Evolutionary conservation across 345 rosid genomes (phyloP).

Genomic region (Tarenaya hassleriana): DNA sequence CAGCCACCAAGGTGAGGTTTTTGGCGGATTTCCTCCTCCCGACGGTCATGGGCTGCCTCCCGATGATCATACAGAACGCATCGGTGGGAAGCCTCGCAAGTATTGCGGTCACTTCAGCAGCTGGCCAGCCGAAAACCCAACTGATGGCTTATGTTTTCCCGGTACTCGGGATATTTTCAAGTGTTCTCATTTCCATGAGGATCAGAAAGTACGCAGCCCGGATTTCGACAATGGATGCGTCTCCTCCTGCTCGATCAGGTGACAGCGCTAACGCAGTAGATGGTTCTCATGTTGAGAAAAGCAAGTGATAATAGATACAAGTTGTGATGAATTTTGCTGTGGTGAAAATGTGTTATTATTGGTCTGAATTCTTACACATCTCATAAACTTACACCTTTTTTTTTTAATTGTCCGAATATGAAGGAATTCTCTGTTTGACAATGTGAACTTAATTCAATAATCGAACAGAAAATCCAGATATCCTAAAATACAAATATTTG

Average conservation of each 20-base stretch:
- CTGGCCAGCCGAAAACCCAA: slow-evolving; percentile 51
- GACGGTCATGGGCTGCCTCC: slow-evolving; percentile 70
- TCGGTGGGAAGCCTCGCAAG: slow-evolving; percentile 95
- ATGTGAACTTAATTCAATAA: too few relatives aligned
- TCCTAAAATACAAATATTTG: too few relatives aligned
- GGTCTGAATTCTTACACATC: too few relatives aligned
- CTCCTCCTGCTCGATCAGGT: slow-evolving; percentile 28
- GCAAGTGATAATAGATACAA: too few relatives aligned
- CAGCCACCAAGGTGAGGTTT: slow-evolving; percentile 77
- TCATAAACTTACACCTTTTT: too few relatives aligned
- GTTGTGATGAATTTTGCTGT: too few relatives aligned
- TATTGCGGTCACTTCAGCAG: slow-evolving; percentile 74
- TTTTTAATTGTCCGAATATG: too few relatives aligned
- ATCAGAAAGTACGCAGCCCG: slow-evolving; percentile 64
- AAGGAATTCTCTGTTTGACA: too few relatives aligned
- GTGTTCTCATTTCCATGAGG: slow-evolving; percentile 70
- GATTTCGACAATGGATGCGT: slow-evolving; percentile 22
- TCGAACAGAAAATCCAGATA: too few relatives aligned
- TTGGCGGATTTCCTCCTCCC: slow-evolving; percentile 83
- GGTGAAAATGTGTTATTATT: too few relatives aligned
- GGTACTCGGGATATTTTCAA: slow-evolving; percentile 60
- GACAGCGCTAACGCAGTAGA: too few relatives aligned
- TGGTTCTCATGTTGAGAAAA: too few relatives aligned
- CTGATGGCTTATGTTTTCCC: slow-evolving; percentile 74
- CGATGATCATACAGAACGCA: slow-evolving; percentile 93